phyloP scores from a whole-genome alignment of 2,329 filamentous ascomycete species.

The Aspergillus sergii region DNA sequence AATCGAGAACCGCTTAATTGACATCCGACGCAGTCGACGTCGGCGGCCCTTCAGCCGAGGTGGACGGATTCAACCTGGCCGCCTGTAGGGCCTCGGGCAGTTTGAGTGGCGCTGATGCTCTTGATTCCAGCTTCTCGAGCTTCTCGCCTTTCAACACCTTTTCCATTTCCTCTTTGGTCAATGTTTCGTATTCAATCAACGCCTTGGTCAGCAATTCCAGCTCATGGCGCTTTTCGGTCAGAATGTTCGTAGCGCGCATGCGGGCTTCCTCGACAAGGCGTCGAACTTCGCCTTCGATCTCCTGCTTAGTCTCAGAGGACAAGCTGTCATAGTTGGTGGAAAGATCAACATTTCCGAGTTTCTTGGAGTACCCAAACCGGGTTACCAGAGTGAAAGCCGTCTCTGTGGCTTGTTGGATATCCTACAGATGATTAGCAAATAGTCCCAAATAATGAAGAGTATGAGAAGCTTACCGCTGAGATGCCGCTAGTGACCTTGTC shows the following conservation, averaged over 20 bases:
- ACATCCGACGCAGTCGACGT: slow-evolving; percentile 24
- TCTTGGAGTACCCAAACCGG: slow-evolving; percentile 82
- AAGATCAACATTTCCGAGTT: slow-evolving; percentile 88
- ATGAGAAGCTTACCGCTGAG: slow-evolving; percentile 62
- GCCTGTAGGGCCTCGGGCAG: slow-evolving; percentile 58
- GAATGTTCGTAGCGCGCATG: slow-evolving; percentile 68
- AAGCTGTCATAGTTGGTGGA: slow-evolving; percentile 76
- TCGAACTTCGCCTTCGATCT: slow-evolving; percentile 87
- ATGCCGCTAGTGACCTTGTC: slow-evolving; percentile 91
- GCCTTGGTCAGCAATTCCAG: slow-evolving; percentile 86
- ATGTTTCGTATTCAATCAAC: slow-evolving; percentile 89
- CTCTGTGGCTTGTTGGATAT: slow-evolving; percentile 79
- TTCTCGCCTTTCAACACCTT: slow-evolving; percentile 87
- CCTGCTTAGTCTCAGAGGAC: slow-evolving; percentile 80
- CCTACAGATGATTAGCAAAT: slow-evolving; percentile 52
- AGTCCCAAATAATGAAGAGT: not conserved
- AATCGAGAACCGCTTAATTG: slow-evolving; percentile 7
- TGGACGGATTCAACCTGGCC: slow-evolving; percentile 30
- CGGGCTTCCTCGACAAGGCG: slow-evolving; percentile 81
- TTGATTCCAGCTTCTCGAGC: slow-evolving; percentile 67
- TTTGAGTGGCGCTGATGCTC: slow-evolving; percentile 60
- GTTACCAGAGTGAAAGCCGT: slow-evolving; percentile 88
- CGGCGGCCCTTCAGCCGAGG: slow-evolving; percentile 23
- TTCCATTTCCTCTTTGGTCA: slow-evolving; percentile 86
- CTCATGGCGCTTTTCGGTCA: slow-evolving; percentile 77